A percentile compares a stretch with the other conserved stretches of the same genome.
These are phyloP conservation scores for Drechslerella coelobrocha DNA, from an alignment of 2,329 filamentous ascomycete species.

Conservation along the genomic window DNA sequence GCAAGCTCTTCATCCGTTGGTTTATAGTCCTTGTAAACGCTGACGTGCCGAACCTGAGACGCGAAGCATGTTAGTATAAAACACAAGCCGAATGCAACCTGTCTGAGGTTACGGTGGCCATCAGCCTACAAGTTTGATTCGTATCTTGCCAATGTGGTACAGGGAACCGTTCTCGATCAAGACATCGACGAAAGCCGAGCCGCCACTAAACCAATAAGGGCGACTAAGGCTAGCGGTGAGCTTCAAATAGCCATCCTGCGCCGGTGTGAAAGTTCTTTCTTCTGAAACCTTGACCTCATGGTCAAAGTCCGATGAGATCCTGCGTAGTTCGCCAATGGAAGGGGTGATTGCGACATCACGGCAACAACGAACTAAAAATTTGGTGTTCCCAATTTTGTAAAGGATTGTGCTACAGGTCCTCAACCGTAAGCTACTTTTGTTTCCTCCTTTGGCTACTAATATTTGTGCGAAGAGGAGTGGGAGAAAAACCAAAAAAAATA, in stretches of 20 bases:
- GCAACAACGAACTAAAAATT: conserved; percentile 53
- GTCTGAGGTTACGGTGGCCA: conserved; percentile 32
- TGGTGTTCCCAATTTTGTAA: conserved; percentile 51
- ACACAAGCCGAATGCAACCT: conserved; percentile 31
- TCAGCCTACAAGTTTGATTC: conserved; percentile 52
- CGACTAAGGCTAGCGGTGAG: conserved; percentile 53
- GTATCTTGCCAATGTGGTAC: conserved; percentile 45
- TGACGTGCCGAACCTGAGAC: conserved; percentile 29
- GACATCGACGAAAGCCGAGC: conserved; percentile 53
- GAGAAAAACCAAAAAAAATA: conserved; percentile 4
- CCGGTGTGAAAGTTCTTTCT: conserved; percentile 49
- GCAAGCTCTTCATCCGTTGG: conserved; percentile 1
- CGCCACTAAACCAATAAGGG: conserved; percentile 54
- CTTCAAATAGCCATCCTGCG: conserved; percentile 51
- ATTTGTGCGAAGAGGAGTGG: conserved; percentile 19
- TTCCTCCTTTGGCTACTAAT: conserved; percentile 8
- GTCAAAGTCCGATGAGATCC: conserved; percentile 45
- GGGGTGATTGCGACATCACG: conserved; percentile 54
- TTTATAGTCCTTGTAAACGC: conserved; percentile 21
- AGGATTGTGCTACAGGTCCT: conserved; percentile 50
- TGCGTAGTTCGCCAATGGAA: conserved; percentile 52
- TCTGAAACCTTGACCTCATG: conserved; percentile 49
- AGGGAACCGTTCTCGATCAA: conserved; percentile 53
- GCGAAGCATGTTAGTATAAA: conserved; percentile 8
- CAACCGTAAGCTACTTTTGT: conserved; percentile 26